phyloP scores from a whole-genome alignment of 306 rosid species.

The Spatholobus suberectus region DNA sequence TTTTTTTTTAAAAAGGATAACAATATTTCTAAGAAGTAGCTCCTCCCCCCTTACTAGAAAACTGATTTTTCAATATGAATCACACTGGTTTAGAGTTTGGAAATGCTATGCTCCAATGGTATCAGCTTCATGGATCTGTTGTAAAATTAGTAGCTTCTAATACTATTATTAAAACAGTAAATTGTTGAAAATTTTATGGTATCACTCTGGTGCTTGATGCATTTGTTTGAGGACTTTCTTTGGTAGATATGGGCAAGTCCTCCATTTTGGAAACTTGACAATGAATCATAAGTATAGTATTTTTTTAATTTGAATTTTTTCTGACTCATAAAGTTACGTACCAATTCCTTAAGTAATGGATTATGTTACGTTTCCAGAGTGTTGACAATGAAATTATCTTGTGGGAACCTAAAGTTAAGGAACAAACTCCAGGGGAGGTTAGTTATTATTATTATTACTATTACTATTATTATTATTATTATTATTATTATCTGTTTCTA shows the following conservation, averaged over 20 bases:
- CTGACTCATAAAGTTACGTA: background rate
- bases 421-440: slow-evolving; percentile 96
- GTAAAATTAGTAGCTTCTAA: background rate
- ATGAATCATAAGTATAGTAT: background rate
- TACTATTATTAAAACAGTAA: background rate
- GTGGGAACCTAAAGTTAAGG: slow-evolving; percentile 98
- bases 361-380: slow-evolving; percentile 62
- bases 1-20: background rate
- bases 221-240: background rate
- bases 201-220: background rate
- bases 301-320: background rate
- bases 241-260: slow-evolving; percentile 1
- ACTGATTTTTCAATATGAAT: slow-evolving; percentile 7
- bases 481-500: slow-evolving; percentile 35
- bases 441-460: slow-evolving; percentile 48
- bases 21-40: background rate
- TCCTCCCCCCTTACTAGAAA: background rate
- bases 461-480: slow-evolving; percentile 59
- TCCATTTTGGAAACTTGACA: slow-evolving; percentile 14
- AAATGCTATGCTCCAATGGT: background rate
- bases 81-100: background rate
- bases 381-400: slow-evolving; percentile 92
- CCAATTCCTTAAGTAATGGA: slow-evolving; percentile 29
- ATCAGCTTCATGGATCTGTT: slow-evolving; percentile 1
- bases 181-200: background rate